Conservation (phyloP, 2,329 filamentous ascomycete genomes). For the Corynespora cassiicola region DNA sequence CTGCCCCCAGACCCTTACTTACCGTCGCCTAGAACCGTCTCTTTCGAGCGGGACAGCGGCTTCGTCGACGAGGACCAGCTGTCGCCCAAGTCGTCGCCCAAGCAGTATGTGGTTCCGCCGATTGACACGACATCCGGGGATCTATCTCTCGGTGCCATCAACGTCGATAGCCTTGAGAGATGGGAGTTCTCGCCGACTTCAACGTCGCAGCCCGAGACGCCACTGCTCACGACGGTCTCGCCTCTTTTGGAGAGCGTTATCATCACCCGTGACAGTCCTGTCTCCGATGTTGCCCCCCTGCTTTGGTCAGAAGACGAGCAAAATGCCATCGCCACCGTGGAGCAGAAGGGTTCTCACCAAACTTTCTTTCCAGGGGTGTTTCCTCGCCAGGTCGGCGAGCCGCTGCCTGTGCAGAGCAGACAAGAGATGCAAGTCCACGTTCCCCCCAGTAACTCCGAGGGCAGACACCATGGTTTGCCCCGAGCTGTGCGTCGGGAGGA, state of each 20-base stretch:
- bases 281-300: background rate
- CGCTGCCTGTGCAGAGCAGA: background rate
- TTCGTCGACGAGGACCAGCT: too few species aligned
- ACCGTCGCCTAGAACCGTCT: too few species aligned
- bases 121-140: too few species aligned
- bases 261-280: background rate
- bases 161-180: too few species aligned
- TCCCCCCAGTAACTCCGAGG: background rate
- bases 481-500: background rate
- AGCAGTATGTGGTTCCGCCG: too few species aligned
- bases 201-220: too few species aligned
- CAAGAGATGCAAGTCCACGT: background rate
- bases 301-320: background rate
- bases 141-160: too few species aligned
- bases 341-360: background rate
- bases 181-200: too few species aligned
- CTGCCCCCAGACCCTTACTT: too few species aligned
- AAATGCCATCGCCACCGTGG: background rate
- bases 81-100: too few species aligned
- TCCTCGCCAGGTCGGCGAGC: background rate
- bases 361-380: background rate
- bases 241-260: background rate
- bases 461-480: background rate
- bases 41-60: too few species aligned
- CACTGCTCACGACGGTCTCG: constrained; percentile 1